Conservation (phyloP, 148 eudicot species). For the Rhododendron mucronatum region DNA sequence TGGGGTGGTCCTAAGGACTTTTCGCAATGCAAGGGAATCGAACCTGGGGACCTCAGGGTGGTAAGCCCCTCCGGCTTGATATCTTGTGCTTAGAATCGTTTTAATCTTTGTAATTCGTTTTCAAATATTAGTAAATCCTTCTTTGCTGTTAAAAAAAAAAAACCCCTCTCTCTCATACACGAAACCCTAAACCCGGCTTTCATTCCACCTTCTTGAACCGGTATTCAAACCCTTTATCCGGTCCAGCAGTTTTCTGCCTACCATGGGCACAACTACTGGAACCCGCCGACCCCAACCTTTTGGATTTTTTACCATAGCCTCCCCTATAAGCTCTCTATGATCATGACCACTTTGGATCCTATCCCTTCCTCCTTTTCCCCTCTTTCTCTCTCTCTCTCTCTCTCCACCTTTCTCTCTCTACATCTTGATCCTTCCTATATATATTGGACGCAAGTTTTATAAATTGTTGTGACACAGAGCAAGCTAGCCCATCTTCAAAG, state of each 20-base stretch:
- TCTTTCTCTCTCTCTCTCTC: slow-evolving; percentile 9
- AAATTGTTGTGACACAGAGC: neutral
- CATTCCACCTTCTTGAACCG: neutral
- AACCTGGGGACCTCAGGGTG: too few relatives aligned
- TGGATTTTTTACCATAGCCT: slow-evolving; percentile 8
- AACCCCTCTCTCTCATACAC: neutral
- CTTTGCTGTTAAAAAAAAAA: too few relatives aligned
- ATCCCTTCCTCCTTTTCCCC: slow-evolving; percentile 9
- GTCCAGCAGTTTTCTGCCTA: slow-evolving; percentile 12
- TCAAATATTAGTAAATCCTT: too few relatives aligned
- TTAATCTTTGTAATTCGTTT: too few relatives aligned
- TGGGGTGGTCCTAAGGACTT: too few relatives aligned
- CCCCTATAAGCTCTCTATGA: slow-evolving; percentile 9
- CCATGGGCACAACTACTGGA: slow-evolving; percentile 14
- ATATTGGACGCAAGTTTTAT: neutral
- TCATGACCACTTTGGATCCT: slow-evolving; percentile 22
- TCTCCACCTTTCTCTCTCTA: neutral
- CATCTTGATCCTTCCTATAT: neutral
- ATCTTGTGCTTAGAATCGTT: too few relatives aligned
- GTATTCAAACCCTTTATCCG: slow-evolving; percentile 5
- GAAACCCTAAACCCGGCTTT: neutral
- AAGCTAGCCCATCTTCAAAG: slow-evolving; percentile 2
- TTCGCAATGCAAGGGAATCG: too few relatives aligned
- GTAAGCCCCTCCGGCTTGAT: too few relatives aligned
- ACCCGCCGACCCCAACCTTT: neutral